A percentile compares a stretch with the other conserved stretches of the same genome.
Conservation (phyloP, 345 rosid species). For the Salix purpurea region DNA sequence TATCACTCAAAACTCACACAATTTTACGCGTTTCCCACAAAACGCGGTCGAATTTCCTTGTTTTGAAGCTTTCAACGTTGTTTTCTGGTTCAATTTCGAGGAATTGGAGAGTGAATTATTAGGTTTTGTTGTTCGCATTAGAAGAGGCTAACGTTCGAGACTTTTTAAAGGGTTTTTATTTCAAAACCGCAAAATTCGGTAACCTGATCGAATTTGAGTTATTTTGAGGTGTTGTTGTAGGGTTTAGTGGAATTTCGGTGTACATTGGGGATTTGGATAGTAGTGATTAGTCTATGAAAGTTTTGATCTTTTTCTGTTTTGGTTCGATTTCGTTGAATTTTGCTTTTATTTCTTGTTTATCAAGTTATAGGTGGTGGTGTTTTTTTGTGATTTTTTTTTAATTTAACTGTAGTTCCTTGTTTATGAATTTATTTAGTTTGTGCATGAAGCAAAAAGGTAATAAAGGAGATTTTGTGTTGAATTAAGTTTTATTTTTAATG, state of each 20-base stretch:
- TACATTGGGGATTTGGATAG: not conserved
- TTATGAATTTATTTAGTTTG: not conserved
- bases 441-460: not conserved
- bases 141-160: not conserved
- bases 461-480: not conserved
- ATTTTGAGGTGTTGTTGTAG: not conserved
- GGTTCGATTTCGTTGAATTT: not conserved
- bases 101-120: not conserved
- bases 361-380: not conserved
- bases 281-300: not conserved
- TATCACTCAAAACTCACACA: not conserved
- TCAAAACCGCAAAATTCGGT: not conserved
- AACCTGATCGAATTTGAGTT: not conserved
- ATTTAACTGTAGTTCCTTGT: not conserved
- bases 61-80: not conserved
- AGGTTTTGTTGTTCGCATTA: not conserved
- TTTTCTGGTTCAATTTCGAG: not conserved
- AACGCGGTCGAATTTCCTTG: not conserved
- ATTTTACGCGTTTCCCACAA: not conserved
- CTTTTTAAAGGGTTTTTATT: not conserved
- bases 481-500: not conserved
- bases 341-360: not conserved
- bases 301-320: not conserved
- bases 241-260: not conserved
- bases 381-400: not conserved